A percentile compares a stretch with the other conserved stretches of the same genome.
Evolutionary conservation across 352 stramenopile genomes (phyloP).

Genomic region (Phytophthora tubulina): DNA sequence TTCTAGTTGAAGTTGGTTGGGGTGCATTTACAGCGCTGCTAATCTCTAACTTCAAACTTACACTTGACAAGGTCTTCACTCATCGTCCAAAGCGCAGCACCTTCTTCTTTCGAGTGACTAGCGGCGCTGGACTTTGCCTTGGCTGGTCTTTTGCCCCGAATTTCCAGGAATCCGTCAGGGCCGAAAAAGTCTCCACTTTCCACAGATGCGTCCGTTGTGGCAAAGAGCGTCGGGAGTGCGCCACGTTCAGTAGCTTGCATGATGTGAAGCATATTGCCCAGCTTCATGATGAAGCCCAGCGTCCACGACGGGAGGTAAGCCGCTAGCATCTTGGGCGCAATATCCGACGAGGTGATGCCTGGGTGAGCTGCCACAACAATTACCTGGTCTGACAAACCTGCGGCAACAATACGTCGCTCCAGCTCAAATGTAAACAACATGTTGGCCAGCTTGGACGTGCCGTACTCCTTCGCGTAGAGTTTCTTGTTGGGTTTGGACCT

Average conservation of each 20-base stretch:
- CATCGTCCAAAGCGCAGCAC: constrained; percentile 41
- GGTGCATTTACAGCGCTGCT: not conserved
- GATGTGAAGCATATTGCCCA: constrained; percentile 43
- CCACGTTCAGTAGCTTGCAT: constrained; percentile 43
- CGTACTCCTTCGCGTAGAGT: constrained; percentile 58
- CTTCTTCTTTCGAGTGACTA: constrained; percentile 45
- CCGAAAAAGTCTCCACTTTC: constrained; percentile 37
- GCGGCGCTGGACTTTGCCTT: constrained; percentile 40
- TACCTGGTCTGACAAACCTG: constrained; percentile 36
- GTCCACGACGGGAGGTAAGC: constrained; percentile 39
- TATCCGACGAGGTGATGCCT: constrained; percentile 42
- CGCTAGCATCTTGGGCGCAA: constrained; percentile 40
- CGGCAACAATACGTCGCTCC: constrained; percentile 39
- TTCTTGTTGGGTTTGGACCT: constrained; percentile 39
- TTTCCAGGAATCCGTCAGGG: constrained; percentile 41
- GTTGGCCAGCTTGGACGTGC: constrained; percentile 55
- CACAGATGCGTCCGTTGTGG: constrained; percentile 38
- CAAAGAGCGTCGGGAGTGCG: constrained; percentile 45
- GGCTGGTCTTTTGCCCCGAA: constrained; percentile 37
- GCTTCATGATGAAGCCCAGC: constrained; percentile 36
- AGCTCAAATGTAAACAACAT: constrained; percentile 61
- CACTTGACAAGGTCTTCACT: constrained; percentile 41
- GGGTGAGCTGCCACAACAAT: constrained; percentile 47
- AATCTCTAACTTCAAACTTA: constrained; percentile 35
- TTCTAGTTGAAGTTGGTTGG: constrained; percentile 17